Evolutionary conservation across 305 asterid genomes (phyloP).

Genomic region (Andrographis paniculata): DNA sequence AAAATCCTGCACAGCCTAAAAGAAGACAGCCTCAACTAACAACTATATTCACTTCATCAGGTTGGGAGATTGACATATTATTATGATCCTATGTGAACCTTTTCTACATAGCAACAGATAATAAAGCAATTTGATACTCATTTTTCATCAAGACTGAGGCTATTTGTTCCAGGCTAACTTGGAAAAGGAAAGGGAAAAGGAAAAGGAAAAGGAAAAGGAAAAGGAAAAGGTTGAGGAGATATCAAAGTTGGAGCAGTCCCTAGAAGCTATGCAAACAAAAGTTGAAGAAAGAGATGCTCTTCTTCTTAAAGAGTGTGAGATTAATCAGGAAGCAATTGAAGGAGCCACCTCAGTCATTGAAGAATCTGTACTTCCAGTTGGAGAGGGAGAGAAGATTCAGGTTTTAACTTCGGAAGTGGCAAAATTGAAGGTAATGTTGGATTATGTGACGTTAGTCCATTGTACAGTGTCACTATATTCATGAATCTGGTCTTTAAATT

Average conservation of each 20-base stretch:
- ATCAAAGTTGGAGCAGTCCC: conserved; percentile 40
- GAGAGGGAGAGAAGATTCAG: conserved; percentile 47
- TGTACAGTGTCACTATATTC: conserved; percentile 12
- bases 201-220: conserved; percentile 91
- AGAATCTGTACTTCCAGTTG: conserved; percentile 48
- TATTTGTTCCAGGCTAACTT: conserved; percentile 61
- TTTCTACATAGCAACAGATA: conserved; percentile 3
- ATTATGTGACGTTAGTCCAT: conserved; percentile 11
- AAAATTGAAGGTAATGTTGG: conserved; percentile 54
- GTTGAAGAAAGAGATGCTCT: conserved; percentile 37
- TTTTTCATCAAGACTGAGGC: conserved; percentile 18
- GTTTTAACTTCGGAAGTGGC: conserved; percentile 60
- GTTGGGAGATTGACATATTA: neutral
- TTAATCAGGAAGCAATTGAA: conserved; percentile 48
- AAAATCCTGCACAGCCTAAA: too few species aligned
- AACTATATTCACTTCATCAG: neutral
- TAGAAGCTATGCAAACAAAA: conserved; percentile 45
- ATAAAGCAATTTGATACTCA: conserved; percentile 14
- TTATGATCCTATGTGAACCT: conserved; percentile 4
- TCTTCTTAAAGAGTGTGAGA: conserved; percentile 41
- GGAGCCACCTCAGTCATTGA: conserved; percentile 46
- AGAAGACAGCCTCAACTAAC: neutral
- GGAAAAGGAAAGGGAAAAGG: conserved; percentile 61
- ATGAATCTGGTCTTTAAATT: conserved; percentile 17
- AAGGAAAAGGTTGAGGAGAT: conserved; percentile 53